These are phyloP conservation scores for Macadamia tetraphylla DNA, from an alignment of 164 flowering plant species.

Conservation along the genomic window DNA sequence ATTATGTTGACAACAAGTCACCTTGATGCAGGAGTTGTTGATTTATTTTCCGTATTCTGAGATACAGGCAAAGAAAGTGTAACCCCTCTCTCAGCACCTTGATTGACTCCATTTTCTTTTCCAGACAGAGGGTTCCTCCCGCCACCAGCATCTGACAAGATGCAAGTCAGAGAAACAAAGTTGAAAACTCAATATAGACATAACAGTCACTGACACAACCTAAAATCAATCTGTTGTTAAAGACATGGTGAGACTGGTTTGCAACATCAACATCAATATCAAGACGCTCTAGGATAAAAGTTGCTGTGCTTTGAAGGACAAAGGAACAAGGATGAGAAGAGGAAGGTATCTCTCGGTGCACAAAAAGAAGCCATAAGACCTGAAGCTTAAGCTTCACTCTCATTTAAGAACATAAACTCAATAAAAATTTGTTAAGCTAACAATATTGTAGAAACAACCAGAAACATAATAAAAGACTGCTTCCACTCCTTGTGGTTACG, in stretches of 20 bases:
- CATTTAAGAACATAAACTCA: too few relatives aligned
- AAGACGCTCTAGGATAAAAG: background rate
- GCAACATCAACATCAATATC: background rate
- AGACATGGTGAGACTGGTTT: background rate
- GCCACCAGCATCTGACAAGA: slow-evolving; percentile 56
- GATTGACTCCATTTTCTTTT: slow-evolving; percentile 49
- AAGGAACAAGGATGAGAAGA: too few relatives aligned
- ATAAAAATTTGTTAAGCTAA: too few relatives aligned
- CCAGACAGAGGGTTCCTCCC: slow-evolving; percentile 40
- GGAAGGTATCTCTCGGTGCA: too few relatives aligned
- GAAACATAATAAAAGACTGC: too few relatives aligned
- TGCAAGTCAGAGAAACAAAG: slow-evolving; percentile 1
- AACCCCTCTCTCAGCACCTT: slow-evolving; percentile 35
- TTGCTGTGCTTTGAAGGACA: too few relatives aligned
- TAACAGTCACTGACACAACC: background rate
- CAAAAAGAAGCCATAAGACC: too few relatives aligned
- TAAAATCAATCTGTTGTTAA: too few relatives aligned
- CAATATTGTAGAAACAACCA: too few relatives aligned
- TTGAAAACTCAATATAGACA: background rate
- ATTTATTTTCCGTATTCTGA: slow-evolving; percentile 43
- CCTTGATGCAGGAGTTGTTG: slow-evolving; percentile 31
- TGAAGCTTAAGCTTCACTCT: too few relatives aligned
- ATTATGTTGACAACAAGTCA: slow-evolving; percentile 9
- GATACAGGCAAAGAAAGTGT: slow-evolving; percentile 23
- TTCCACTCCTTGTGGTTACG: too few relatives aligned